Evolutionary conservation across 1,139 yeast species (phyloP).

Genomic region (Yarrowia galli): DNA sequence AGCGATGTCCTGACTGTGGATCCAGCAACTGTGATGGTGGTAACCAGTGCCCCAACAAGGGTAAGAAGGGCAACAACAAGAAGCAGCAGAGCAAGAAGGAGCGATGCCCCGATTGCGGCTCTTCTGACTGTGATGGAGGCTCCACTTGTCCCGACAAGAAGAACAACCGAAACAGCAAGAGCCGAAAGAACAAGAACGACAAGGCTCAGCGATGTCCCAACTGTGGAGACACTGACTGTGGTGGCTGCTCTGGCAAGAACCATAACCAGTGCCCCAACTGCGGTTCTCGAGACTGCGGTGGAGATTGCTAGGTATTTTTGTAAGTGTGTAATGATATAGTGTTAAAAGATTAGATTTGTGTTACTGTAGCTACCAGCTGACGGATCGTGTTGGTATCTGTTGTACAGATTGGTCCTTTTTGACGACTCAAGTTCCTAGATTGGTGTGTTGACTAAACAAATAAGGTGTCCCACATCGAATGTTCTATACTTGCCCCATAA

Average conservation of each 20-base stretch:
- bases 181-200: background rate
- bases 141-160: background rate
- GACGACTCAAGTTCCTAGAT: too few species aligned
- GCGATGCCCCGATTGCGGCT: constrained; percentile 28
- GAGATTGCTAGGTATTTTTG: background rate
- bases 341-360: background rate
- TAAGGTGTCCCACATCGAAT: background rate
- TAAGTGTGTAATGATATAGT: background rate
- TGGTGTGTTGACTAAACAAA: too few species aligned
- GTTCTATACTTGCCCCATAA: background rate
- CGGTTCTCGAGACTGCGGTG: constrained; percentile 19
- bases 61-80: constrained; percentile 15
- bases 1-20: constrained; percentile 30
- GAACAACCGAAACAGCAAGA: background rate
- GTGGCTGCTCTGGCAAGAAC: constrained; percentile 22
- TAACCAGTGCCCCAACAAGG: constrained; percentile 21
- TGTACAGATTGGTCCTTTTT: too few species aligned
- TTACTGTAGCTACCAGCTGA: too few species aligned
- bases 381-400: too few species aligned
- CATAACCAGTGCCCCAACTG: constrained; percentile 24
- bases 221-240: constrained; percentile 5
- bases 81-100: constrained; percentile 25
- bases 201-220: constrained; percentile 18
- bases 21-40: constrained; percentile 14
- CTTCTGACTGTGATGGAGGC: constrained; percentile 9